These are phyloP conservation scores for Cordyceps farinosa DNA, from an alignment of 2,329 filamentous ascomycete genomes.

Conservation along the genomic window DNA sequence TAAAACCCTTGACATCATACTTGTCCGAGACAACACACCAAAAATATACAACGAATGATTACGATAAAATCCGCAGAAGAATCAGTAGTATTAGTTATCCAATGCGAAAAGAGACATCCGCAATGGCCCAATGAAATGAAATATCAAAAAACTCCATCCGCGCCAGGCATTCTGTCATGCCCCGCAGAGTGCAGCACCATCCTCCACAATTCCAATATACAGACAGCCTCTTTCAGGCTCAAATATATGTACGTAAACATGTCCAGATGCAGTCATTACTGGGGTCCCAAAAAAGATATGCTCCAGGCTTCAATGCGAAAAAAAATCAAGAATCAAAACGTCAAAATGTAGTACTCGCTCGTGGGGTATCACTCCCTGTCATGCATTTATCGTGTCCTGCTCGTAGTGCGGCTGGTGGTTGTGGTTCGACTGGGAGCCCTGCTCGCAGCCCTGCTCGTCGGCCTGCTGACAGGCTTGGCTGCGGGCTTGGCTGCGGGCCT, in stretches of 20 bases:
- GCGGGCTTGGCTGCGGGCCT: constrained; percentile 5
- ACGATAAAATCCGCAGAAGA: not conserved
- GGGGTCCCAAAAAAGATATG: not conserved
- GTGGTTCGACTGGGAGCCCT: not conserved
- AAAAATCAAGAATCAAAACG: not conserved
- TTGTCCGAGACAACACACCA: not conserved
- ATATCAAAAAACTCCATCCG: constrained; percentile 6
- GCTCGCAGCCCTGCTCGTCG: constrained; percentile 12
- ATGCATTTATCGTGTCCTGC: constrained; percentile 15
- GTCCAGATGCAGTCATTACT: constrained; percentile 10
- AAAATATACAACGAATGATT: not conserved
- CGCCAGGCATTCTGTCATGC: not conserved
- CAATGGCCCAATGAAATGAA: constrained; percentile 6
- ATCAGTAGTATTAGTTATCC: constrained; percentile 5
- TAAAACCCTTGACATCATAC: not conserved
- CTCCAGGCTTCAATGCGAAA: constrained; percentile 12
- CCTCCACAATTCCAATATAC: not conserved
- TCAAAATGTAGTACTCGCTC: constrained; percentile 6
- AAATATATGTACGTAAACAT: constrained; percentile 6
- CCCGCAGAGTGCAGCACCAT: not conserved
- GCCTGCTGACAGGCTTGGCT: constrained; percentile 9
- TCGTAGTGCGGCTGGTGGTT: constrained; percentile 7
- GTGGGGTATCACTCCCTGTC: constrained; percentile 2
- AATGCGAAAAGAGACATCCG: not conserved
- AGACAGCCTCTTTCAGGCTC: constrained; percentile 1